These are phyloP conservation scores for Suhomyces bokatorum DNA, from an alignment of 1,139 yeast species.

Conservation along the genomic window DNA sequence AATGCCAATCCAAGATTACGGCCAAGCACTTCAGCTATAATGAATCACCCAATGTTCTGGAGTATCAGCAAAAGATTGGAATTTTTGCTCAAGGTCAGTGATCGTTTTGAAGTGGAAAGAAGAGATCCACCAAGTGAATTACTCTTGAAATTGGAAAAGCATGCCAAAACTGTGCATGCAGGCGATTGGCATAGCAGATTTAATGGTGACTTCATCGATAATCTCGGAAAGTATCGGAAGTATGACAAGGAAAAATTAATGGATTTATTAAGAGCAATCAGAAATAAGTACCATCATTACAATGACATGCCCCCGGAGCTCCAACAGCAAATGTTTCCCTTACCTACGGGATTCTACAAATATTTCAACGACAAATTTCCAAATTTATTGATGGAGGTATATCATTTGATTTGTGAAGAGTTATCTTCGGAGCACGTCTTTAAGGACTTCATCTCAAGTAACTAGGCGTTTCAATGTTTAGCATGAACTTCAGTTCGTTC, in stretches of 20 bases:
- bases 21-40: conserved; percentile 66
- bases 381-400: conserved; percentile 70
- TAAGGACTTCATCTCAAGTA: conserved; percentile 45
- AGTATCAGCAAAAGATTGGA: conserved; percentile 69
- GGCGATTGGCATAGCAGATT: conserved; percentile 80
- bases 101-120: conserved; percentile 82
- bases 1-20: conserved; percentile 64
- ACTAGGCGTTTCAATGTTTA: conserved; percentile 5
- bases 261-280: conserved; percentile 83
- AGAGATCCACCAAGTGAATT: conserved; percentile 83
- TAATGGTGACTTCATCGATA: conserved; percentile 70
- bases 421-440: conserved; percentile 64
- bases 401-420: conserved; percentile 59
- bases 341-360: conserved; percentile 80
- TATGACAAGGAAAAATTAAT: conserved; percentile 75
- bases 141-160: conserved; percentile 58
- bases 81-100: conserved; percentile 82
- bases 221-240: conserved; percentile 87
- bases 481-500: conserved; percentile 8
- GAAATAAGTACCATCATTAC: conserved; percentile 92
- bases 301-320: conserved; percentile 78
- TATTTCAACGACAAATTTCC: conserved; percentile 81
- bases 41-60: conserved; percentile 93
- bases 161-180: conserved; percentile 57
- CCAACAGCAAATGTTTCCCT: conserved; percentile 63